phyloP scores from a whole-genome alignment of 768 basidiomycete genomes.

The Suillus variegatus region DNA sequence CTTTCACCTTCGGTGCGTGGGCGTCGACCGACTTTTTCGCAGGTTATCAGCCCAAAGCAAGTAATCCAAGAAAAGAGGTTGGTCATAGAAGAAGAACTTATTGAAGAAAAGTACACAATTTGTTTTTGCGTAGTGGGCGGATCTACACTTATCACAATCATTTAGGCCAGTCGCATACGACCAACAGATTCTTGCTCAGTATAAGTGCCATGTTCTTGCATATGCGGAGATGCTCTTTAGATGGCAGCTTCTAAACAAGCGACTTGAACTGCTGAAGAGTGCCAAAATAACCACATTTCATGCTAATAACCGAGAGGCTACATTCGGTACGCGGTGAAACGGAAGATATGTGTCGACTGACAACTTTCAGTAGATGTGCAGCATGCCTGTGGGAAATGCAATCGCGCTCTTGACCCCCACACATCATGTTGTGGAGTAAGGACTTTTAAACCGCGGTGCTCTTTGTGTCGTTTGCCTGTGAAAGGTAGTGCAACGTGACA shows the following conservation, averaged over 20 bases:
- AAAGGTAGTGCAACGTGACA: constrained; percentile 49
- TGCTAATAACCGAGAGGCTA: constrained; percentile 34
- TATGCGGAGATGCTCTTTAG: constrained; percentile 77
- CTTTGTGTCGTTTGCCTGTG: constrained; percentile 75
- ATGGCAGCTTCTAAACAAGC: constrained; percentile 72
- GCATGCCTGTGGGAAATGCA: constrained; percentile 50
- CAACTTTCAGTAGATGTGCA: constrained; percentile 41
- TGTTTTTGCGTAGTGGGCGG: background rate
- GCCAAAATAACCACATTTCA: constrained; percentile 39
- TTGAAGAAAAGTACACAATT: constrained; percentile 18
- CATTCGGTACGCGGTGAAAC: constrained; percentile 28
- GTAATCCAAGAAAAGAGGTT: constrained; percentile 39
- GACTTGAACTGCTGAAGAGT: constrained; percentile 73
- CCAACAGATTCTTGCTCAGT: constrained; percentile 41
- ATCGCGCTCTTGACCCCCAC: constrained; percentile 33
- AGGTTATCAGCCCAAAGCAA: constrained; percentile 36
- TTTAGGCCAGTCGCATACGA: constrained; percentile 33
- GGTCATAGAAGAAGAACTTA: constrained; percentile 33
- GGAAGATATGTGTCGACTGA: constrained; percentile 9
- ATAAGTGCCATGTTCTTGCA: constrained; percentile 56
- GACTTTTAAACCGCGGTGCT: constrained; percentile 55
- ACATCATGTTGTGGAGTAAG: constrained; percentile 40
- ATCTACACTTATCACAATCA: constrained; percentile 14
- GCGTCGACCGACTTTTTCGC: constrained; percentile 44
- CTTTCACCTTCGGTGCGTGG: constrained; percentile 43